Conservation (phyloP, 2,329 filamentous ascomycete species). For the Scortechinia acanthostroma region DNA sequence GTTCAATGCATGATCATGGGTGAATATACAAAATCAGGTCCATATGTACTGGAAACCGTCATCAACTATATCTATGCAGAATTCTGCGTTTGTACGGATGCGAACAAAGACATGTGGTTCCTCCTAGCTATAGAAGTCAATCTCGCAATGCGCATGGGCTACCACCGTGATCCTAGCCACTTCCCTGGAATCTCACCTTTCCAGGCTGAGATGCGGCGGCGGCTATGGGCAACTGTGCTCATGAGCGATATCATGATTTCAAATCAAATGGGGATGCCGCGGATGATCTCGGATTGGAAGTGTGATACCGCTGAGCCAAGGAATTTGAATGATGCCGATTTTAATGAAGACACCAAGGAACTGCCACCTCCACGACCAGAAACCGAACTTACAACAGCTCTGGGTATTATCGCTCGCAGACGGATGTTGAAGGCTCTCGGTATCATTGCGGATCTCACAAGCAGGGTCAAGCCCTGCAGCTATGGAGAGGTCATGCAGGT, state of each 20-base stretch:
- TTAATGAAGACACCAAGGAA: conserved; percentile 60
- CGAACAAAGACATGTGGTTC: conserved; percentile 60
- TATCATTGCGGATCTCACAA: too few species aligned
- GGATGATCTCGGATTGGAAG: conserved; percentile 68
- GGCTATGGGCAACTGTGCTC: conserved; percentile 65
- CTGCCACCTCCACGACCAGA: conserved; percentile 62
- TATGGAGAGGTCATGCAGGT: too few species aligned
- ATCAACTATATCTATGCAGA: conserved; percentile 72
- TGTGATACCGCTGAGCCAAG: conserved; percentile 70
- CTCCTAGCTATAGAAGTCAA: conserved; percentile 39
- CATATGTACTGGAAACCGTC: conserved; percentile 71
- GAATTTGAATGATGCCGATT: conserved; percentile 77
- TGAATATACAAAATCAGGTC: conserved; percentile 72
- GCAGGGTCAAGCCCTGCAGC: too few species aligned
- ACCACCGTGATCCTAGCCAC: conserved; percentile 72
- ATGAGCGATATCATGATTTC: conserved; percentile 74
- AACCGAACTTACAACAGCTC: conserved; percentile 68
- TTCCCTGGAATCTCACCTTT: conserved; percentile 41
- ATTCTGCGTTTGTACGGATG: conserved; percentile 61
- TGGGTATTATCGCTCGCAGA: conserved; percentile 61
- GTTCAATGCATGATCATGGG: conserved; percentile 72
- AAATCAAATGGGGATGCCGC: conserved; percentile 53
- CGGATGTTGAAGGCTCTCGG: conserved; percentile 8
- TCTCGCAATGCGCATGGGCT: conserved; percentile 63
- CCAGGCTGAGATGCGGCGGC: conserved; percentile 57